Conservation (phyloP, 148 eudicot genomes). For the Fagopyrum homotropicum region DNA sequence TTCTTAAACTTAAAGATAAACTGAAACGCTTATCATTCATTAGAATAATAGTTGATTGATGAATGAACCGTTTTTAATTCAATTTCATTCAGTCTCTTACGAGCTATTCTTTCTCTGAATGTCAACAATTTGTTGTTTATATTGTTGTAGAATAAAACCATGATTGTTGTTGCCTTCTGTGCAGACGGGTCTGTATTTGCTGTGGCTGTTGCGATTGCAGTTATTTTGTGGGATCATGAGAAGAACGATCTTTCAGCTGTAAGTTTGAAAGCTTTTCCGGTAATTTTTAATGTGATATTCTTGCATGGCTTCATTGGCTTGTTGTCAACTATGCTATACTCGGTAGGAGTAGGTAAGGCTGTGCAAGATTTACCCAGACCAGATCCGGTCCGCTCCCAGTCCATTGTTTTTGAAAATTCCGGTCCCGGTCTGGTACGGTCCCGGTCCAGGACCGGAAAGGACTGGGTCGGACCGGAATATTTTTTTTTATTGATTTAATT, state of each 20-base stretch:
- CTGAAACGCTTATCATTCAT: background rate
- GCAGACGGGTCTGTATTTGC: constrained; percentile 86
- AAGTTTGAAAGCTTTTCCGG: constrained; percentile 61
- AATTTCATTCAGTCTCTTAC: background rate
- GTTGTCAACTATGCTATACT: background rate
- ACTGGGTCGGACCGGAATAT: no score
- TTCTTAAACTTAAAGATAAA: background rate
- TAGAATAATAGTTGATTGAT: background rate
- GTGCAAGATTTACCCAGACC: no score
- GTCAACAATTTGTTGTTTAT: background rate
- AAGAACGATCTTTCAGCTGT: constrained; percentile 76
- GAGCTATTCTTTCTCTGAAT: background rate
- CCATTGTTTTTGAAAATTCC: no score
- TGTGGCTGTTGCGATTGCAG: constrained; percentile 83
- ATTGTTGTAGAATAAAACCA: constrained; percentile 53
- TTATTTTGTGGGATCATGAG: constrained; percentile 91
- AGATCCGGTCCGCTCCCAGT: no score
- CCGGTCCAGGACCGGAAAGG: no score
- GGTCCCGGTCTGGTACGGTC: no score
- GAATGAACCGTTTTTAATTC: background rate
- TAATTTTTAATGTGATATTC: constrained; percentile 16
- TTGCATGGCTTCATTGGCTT: background rate
- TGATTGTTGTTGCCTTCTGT: constrained; percentile 88
- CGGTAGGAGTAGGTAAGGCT: background rate
- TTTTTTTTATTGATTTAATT: no score